These are phyloP conservation scores for Gynochthodes officinalis DNA, from an alignment of 257 asterid genomes.

Conservation along the genomic window DNA sequence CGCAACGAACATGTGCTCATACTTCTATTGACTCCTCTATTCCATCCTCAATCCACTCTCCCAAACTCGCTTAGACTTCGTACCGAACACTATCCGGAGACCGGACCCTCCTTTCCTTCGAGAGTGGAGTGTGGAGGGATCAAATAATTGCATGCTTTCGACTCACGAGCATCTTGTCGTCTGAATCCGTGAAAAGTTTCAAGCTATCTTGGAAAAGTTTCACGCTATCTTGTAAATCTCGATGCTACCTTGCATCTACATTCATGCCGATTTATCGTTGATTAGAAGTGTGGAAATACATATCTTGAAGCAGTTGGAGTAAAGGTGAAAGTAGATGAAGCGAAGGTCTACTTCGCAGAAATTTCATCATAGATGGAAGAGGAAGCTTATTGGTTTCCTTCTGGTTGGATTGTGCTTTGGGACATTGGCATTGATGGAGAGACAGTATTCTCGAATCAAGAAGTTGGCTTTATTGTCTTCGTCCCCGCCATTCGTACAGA, in stretches of 20 bases:
- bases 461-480: slow-evolving; percentile 29
- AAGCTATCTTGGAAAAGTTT: background rate
- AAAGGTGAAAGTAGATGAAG: slow-evolving; percentile 21
- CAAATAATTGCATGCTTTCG: background rate
- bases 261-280: background rate
- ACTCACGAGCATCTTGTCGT: slow-evolving; percentile 19
- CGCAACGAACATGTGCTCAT: too few relatives aligned
- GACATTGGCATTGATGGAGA: slow-evolving; percentile 63
- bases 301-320: background rate
- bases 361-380: slow-evolving; percentile 64
- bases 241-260: background rate
- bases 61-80: background rate
- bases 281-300: background rate
- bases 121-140: too few relatives aligned
- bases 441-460: slow-evolving; percentile 53
- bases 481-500: slow-evolving; percentile 44
- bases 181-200: slow-evolving; percentile 1
- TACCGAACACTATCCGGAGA: background rate
- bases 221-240: background rate
- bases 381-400: slow-evolving; percentile 49
- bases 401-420: slow-evolving; percentile 48
- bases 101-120: too few relatives aligned
- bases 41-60: too few relatives aligned
- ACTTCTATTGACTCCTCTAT: too few relatives aligned
- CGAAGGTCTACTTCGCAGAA: slow-evolving; percentile 47